Conservation (phyloP, 768 basidiomycete species). For the Albatrellus ellisii region DNA sequence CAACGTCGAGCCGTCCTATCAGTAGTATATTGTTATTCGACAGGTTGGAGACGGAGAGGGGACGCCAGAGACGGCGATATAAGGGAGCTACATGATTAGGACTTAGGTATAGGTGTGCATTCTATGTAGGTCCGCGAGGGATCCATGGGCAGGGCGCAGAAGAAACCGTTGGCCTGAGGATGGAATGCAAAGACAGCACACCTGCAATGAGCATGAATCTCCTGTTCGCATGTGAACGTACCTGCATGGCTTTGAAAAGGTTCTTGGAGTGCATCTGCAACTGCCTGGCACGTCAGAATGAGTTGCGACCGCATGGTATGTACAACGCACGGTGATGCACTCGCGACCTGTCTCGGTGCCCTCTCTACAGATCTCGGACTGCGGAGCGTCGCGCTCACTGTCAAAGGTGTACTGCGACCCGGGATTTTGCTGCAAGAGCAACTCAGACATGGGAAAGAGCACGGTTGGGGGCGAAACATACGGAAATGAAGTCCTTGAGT, state of each 20-base stretch:
- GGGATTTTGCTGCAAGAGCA: conserved; percentile 29
- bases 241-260: conserved; percentile 66
- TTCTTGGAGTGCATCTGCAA: conserved; percentile 48
- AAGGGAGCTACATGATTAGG: no score
- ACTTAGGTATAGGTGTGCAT: conserved; percentile 49
- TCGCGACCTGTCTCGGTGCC: conserved; percentile 25
- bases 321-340: conserved; percentile 38
- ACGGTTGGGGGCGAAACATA: no score
- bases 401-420: conserved; percentile 47
- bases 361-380: conserved; percentile 47
- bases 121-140: conserved; percentile 54
- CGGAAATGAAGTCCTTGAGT: conserved; percentile 28
- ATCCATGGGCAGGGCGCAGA: conserved; percentile 55
- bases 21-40: no score
- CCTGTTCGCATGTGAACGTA: conserved; percentile 14
- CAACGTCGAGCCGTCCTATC: no score
- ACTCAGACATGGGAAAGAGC: no score
- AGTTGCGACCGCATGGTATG: neutral
- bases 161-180: conserved; percentile 48
- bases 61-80: no score
- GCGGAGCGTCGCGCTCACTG: conserved; percentile 40
- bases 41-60: no score
- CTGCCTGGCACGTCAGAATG: conserved; percentile 21
- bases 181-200: neutral
- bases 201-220: neutral